Base-by-base conservation (phyloP, 2,329 filamentous ascomycete genomes). In the Ampelomyces quisqualis region DNA sequence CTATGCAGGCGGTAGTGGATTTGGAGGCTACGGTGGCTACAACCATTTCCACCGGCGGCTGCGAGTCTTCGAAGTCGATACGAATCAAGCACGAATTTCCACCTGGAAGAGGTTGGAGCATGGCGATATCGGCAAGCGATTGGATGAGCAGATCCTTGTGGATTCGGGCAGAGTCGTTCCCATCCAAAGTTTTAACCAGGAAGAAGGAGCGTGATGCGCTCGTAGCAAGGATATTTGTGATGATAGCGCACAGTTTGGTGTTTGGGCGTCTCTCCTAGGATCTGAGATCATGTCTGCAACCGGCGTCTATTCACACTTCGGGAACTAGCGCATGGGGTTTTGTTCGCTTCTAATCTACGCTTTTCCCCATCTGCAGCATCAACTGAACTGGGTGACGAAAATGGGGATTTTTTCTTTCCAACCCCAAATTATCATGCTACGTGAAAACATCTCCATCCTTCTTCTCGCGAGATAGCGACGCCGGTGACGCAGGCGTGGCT, bases 21-120 rank as follows among this genome's bases (percentile, higher is more conserved):
- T 98, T 58, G 93, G 93, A 40, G 93, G 93, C 0, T 98, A 98
- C 64, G 93, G 86, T 14, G 90, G 91, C 5, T 97, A 96, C 64
- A 84, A 84, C 28, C 86, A 85, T 3, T 97, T 86, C 64, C 78
- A 90, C 59, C 85, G 93, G 18, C 82, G 90, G 20, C 78, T 96
- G 38, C 80, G 93, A 33, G 79, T 98, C 29, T 98, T 93, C 64
- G 91, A 97, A 57, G 81, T 98, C 35, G 91, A 98, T 67, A 88
- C 90, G 70, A 95, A 95, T 62, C 82, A 88, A 45, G 91, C 86
- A 6, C 81, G 88, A 32, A 90, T 98, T 54, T 82, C 80, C 34
- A 98, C 91, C 0, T 98, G 91, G 80, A 97, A 96, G 73, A 79
- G 93, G 34, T 74, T 95, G 11, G 91, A 97, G 62, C 79, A 76